Conservation (phyloP, 257 asterid species). For the Solanum chiquidenum region DNA sequence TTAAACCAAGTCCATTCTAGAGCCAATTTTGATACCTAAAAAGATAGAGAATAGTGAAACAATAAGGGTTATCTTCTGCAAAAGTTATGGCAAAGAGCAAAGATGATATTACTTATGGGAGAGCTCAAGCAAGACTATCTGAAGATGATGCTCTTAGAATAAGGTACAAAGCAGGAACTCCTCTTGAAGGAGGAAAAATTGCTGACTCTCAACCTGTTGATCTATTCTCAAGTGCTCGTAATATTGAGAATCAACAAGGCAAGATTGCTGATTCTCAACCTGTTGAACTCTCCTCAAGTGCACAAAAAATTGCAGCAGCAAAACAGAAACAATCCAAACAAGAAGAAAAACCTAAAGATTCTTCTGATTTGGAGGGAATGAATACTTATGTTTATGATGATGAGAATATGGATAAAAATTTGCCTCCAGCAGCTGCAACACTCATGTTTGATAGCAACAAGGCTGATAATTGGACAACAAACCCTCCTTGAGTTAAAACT, state of each 20-base stretch:
- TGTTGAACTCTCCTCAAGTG: slow-evolving; percentile 13
- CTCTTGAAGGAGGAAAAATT: slow-evolving; percentile 37
- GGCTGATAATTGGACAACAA: not conserved
- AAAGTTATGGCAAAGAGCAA: slow-evolving; percentile 29
- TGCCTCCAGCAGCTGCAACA: not conserved
- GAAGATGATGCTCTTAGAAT: slow-evolving; percentile 42
- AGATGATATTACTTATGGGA: slow-evolving; percentile 22
- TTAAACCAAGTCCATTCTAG: not conserved
- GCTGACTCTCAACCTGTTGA: slow-evolving; percentile 30
- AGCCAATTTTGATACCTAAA: not conserved
- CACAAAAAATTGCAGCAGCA: slow-evolving; percentile 1
- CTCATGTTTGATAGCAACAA: not conserved
- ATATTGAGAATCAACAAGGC: not conserved
- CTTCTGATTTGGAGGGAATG: not conserved
- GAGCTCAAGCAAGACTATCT: slow-evolving; percentile 37
- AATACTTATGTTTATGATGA: not conserved
- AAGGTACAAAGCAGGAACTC: slow-evolving; percentile 28
- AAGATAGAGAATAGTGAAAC: not conserved
- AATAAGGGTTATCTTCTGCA: not conserved
- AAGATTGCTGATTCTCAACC: slow-evolving; percentile 7
- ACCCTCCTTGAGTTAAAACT: not conserved
- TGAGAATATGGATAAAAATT: not conserved
- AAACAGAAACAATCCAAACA: not conserved
- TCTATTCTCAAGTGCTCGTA: slow-evolving; percentile 20
- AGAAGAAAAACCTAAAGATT: not conserved